Percentiles rank a stretch among this genome's conserved stretches.
Evolutionary conservation across 2,329 filamentous ascomycete species (phyloP).

Genomic region (Fusarium solani-melongenae): DNA sequence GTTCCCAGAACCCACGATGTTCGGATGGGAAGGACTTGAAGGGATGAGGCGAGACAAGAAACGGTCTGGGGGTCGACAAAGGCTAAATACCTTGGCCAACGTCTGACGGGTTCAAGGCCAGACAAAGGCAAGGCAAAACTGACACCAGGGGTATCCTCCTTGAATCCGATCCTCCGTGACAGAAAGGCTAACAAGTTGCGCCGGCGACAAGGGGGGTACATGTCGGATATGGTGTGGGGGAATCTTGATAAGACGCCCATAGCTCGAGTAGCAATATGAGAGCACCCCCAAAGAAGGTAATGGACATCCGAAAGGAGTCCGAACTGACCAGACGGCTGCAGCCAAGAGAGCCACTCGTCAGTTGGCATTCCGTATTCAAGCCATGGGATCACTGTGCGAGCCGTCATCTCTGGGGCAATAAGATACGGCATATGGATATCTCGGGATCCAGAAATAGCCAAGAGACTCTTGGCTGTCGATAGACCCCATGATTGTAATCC

Average conservation of each 20-base stretch:
- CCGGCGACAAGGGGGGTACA: constrained; percentile 17
- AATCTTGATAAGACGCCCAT: constrained; percentile 42
- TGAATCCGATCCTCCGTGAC: constrained; percentile 17
- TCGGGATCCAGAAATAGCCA: constrained; percentile 28
- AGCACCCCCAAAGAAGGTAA: constrained; percentile 1
- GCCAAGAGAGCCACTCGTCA: constrained; percentile 13
- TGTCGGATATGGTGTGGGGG: constrained; percentile 35
- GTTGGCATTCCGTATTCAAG: not conserved
- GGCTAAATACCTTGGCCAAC: constrained; percentile 30
- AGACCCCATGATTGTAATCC: not conserved
- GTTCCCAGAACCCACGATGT: constrained; percentile 6
- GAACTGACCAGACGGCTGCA: constrained; percentile 3
- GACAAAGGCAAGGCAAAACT: not conserved
- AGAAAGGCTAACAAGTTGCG: constrained; percentile 2
- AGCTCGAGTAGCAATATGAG: constrained; percentile 27
- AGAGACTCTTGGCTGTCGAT: not conserved
- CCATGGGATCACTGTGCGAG: not conserved
- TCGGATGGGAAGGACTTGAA: constrained; percentile 9
- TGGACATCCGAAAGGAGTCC: not conserved
- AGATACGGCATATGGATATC: not conserved
- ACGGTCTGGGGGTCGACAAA: constrained; percentile 23
- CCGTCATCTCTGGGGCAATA: not conserved
- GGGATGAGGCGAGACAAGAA: constrained; percentile 11
- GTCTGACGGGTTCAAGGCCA: constrained; percentile 17
- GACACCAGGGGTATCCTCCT: not conserved